Percentiles rank a stretch among this genome's conserved stretches.
Conservation (phyloP, 495 filamentous ascomycete genomes). For the Xanthoparmelia taractica region DNA sequence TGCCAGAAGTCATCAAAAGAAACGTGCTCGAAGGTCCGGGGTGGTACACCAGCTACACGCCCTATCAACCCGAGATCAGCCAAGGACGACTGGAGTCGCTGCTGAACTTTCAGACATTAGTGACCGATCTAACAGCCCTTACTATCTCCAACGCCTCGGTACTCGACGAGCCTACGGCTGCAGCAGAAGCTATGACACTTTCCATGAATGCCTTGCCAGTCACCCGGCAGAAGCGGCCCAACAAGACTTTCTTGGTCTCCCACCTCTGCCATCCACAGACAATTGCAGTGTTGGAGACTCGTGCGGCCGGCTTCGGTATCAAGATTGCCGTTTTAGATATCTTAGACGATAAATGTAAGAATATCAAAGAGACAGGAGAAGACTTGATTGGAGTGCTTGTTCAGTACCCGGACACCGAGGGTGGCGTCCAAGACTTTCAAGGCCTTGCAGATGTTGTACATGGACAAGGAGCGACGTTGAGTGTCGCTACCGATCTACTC, state of each 20-base stretch:
- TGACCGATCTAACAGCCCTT: slow-evolving; percentile 81
- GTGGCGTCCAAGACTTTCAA: slow-evolving; percentile 69
- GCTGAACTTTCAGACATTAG: slow-evolving; percentile 94
- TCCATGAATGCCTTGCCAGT: slow-evolving; percentile 69
- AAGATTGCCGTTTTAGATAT: slow-evolving; percentile 67
- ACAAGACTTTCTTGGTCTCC: slow-evolving; percentile 79
- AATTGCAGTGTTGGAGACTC: slow-evolving; percentile 72
- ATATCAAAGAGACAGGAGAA: slow-evolving; percentile 66
- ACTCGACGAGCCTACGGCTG: slow-evolving; percentile 88
- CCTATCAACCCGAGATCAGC: slow-evolving; percentile 97
- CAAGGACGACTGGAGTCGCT: slow-evolving; percentile 90
- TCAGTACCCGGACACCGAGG: slow-evolving; percentile 91
- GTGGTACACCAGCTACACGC: slow-evolving; percentile 99
- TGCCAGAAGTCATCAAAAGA: slow-evolving; percentile 87
- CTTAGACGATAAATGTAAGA: slow-evolving; percentile 50
- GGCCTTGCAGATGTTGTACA: slow-evolving; percentile 70
- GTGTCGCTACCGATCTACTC: slow-evolving; percentile 84
- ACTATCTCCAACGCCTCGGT: slow-evolving; percentile 91
- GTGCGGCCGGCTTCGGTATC: slow-evolving; percentile 92
- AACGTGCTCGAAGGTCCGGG: slow-evolving; percentile 91
- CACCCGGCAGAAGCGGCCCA: slow-evolving; percentile 62
- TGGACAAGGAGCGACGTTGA: slow-evolving; percentile 69
- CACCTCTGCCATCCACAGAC: slow-evolving; percentile 84
- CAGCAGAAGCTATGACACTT: slow-evolving; percentile 95
- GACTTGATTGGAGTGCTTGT: slow-evolving; percentile 85